Evolutionary conservation across 164 flowering plant species (phyloP).

Genomic region (Piper betle): DNA sequence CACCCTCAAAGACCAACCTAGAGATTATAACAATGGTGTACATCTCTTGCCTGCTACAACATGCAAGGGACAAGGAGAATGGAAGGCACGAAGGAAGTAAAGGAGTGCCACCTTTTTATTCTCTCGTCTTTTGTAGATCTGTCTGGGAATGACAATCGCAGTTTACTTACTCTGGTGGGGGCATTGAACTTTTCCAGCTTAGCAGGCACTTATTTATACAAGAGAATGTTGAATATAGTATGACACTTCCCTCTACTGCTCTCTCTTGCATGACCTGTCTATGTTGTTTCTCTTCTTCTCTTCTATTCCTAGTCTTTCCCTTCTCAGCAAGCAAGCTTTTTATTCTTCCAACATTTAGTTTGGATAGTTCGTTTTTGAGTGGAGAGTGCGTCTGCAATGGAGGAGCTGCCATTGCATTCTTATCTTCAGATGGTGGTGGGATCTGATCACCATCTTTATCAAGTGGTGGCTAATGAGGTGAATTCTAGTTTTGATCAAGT

Average conservation of each 20-base stretch:
- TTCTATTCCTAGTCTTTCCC: not conserved
- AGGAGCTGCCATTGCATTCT: not conserved
- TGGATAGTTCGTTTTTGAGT: not conserved
- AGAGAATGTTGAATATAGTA: not conserved
- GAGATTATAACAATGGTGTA: not conserved
- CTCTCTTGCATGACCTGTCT: not conserved
- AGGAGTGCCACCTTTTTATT: not conserved
- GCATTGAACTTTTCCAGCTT: not conserved
- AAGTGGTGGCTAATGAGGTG: not conserved
- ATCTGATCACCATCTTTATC: no score
- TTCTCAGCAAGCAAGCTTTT: not conserved
- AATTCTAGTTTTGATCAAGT: not conserved
- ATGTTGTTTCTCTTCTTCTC: not conserved
- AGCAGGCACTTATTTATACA: not conserved
- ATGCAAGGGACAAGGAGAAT: not conserved
- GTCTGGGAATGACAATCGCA: not conserved
- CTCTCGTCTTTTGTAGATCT: not conserved
- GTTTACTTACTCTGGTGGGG: not conserved
- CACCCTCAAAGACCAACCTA: not conserved
- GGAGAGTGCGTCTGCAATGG: not conserved
- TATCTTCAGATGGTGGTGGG: not conserved
- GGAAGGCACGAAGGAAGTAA: not conserved
- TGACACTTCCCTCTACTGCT: not conserved
- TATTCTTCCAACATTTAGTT: not conserved
- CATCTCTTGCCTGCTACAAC: not conserved